Evolutionary conservation across 805 yeast species (phyloP).

Genomic region (Yarrowia porcina): DNA sequence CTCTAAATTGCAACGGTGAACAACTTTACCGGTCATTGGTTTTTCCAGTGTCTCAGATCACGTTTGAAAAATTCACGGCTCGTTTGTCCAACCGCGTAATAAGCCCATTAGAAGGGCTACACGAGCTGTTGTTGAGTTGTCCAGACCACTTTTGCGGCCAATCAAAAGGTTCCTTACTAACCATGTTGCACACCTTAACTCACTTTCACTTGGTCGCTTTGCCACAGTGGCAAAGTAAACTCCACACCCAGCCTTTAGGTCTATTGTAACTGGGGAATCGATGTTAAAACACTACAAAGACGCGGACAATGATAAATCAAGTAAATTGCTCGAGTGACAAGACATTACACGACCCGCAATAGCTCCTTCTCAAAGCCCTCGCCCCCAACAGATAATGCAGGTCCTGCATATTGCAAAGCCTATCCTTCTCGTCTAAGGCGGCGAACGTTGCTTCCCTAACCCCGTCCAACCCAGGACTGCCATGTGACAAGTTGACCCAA

Average conservation of each 20-base stretch:
- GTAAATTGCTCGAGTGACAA: background rate
- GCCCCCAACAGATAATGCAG: conserved; percentile 8
- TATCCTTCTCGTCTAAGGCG: conserved; percentile 23
- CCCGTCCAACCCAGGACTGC: background rate
- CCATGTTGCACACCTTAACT: background rate
- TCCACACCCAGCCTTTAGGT: background rate
- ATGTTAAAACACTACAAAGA: background rate
- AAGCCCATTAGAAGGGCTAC: no score
- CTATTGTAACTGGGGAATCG: background rate
- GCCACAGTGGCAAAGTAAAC: conserved; percentile 16
- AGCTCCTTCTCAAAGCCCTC: background rate
- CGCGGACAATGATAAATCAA: background rate
- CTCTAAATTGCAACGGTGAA: background rate
- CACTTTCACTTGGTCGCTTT: background rate
- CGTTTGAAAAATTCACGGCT: background rate
- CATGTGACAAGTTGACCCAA: conserved; percentile 24
- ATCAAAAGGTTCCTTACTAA: background rate
- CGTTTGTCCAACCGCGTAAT: background rate
- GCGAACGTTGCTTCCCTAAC: conserved; percentile 23
- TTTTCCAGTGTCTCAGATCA: background rate
- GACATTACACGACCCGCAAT: background rate
- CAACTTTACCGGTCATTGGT: conserved; percentile 4
- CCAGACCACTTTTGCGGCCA: background rate
- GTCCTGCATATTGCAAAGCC: conserved; percentile 8
- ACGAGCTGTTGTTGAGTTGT: background rate